Conservation (phyloP, 768 basidiomycete genomes). For the Boletus pseudo-olivaceus region DNA sequence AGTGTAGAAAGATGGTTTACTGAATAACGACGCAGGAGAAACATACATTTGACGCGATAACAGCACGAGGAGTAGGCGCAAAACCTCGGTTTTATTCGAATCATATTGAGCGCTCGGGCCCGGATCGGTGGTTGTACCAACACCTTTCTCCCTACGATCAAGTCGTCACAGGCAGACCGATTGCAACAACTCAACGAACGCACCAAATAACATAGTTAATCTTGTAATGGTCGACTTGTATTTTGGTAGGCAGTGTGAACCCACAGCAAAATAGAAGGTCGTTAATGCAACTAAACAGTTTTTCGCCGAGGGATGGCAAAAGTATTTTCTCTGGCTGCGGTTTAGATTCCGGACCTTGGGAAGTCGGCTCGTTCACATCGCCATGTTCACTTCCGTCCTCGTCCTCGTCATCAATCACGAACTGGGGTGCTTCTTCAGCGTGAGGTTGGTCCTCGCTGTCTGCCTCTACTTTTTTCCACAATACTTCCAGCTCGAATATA, state of each 20-base stretch:
- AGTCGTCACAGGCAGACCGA: slow-evolving; percentile 4
- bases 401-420: slow-evolving; percentile 88
- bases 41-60: slow-evolving; percentile 90
- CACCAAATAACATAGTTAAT: slow-evolving; percentile 89
- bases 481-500: slow-evolving; percentile 69
- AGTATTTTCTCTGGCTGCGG: slow-evolving; percentile 42
- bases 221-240: slow-evolving; percentile 77
- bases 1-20: slow-evolving; percentile 72
- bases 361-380: slow-evolving; percentile 27
- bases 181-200: slow-evolving; percentile 24
- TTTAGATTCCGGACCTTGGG: slow-evolving; percentile 16
- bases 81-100: slow-evolving; percentile 81
- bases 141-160: slow-evolving; percentile 80
- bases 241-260: slow-evolving; percentile 79
- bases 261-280: slow-evolving; percentile 93
- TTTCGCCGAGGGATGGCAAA: slow-evolving; percentile 77
- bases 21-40: slow-evolving; percentile 63
- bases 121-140: slow-evolving; percentile 81
- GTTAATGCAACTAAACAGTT: slow-evolving; percentile 71
- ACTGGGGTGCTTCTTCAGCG: slow-evolving; percentile 50
- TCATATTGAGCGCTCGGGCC: slow-evolving; percentile 64
- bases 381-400: slow-evolving; percentile 41
- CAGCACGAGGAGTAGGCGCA: slow-evolving; percentile 83
- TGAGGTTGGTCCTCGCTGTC: slow-evolving; percentile 32
- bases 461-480: slow-evolving; percentile 73